Evolutionary conservation across 2,329 filamentous ascomycete genomes (phyloP), one percentile per base, ranked within the genome.

Genomic region (Colletotrichum sp.): DNA sequence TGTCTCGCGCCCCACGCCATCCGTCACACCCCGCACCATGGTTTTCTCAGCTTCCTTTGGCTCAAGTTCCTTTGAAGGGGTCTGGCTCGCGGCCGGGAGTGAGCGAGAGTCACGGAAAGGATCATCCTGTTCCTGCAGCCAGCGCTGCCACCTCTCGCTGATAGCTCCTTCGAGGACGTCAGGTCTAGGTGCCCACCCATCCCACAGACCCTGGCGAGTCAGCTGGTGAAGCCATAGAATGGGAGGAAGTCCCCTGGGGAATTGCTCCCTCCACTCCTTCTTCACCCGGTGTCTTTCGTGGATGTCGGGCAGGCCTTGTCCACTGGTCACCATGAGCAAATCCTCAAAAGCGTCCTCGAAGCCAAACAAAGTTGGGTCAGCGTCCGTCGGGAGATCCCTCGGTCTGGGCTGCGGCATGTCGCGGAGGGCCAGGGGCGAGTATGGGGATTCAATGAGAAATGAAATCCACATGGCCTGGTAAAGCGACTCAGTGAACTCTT

Each of bases 321-420:
- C 86, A 16, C 86, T 84, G n/a, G 85, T 86, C 21, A 86, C 85
- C n/a, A 84, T 83, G 15, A 92, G 83, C 18, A 92, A 86, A 77
- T 92, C 90, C 79, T 92, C 90, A 77, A 92, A 91, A 63, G 90
- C 90, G 78, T 92, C 90, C 36, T 88, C 85, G 78, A 90, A 92
- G 10, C 88, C 89, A 79, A 90, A 90, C 39, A 84, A 79, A 52
- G 79, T 80, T 15, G 82, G 63, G 72, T 87, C 84, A 36, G 83
- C 76, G 60, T 83, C 82, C 6, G 81, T 75, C 10, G 87, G 85
- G 2, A 86, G 82, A 77, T 89, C 88, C 9, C 81, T 84, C 1
- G 90, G 89, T 0, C 84, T 79, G 3, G 90, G 90, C 76, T 87
- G 89, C 9, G 83, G 85, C 9, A 91, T 84, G 72, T 85, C 80